Base-by-base conservation (phyloP, 1,284 basidiomycete species). In the Volvariella surrecta region DNA sequence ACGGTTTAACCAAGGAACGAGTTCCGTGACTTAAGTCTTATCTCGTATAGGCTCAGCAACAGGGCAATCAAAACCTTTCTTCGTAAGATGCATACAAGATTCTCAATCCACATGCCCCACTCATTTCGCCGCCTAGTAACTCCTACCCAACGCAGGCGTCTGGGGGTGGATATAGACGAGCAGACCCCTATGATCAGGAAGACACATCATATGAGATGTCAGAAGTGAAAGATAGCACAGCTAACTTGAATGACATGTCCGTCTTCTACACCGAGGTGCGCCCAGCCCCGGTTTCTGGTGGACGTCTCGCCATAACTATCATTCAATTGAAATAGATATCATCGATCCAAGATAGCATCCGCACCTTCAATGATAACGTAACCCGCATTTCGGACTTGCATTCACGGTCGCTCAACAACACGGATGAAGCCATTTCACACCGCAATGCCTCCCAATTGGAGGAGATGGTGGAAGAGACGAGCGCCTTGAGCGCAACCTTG, bases 391-490 rank as follows among this genome's bases (percentile, higher is more conserved):
- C 75, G 35, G 82, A 87, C 50, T 63, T 83, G 43, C 87, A 90
- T 56, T 81, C 78, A 43, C 77, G 81, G 47, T 83, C 85, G 31
- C 66, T 89, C 34, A 85, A 87, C 59, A 84, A 84, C 58, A 83
- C 78, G 57, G 87, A 89, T 56, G 86, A 87, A 50, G 67, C 62
- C 8, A 74, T 76, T 20, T 70, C 76, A 4, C 72, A 82, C 58
- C 74, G 76, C 35, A 79, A 77, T 52, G 70, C 71, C 3, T 66
- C 73, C 11, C 76, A 86, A 51, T 65, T 90, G 39, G 84, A 87
- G 28, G 77, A 79, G 31, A 73, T 93, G 41, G 75, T 91, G 15
- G 74, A 76, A 37, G 84, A 90, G 48, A 92, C 89, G 10, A 84
- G 87, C 54, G 71, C 76, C 1, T 67, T 89, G 13, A 89, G 88